Base-by-base conservation (phyloP, 495 filamentous ascomycete genomes). In the Collariella sp. region DNA sequence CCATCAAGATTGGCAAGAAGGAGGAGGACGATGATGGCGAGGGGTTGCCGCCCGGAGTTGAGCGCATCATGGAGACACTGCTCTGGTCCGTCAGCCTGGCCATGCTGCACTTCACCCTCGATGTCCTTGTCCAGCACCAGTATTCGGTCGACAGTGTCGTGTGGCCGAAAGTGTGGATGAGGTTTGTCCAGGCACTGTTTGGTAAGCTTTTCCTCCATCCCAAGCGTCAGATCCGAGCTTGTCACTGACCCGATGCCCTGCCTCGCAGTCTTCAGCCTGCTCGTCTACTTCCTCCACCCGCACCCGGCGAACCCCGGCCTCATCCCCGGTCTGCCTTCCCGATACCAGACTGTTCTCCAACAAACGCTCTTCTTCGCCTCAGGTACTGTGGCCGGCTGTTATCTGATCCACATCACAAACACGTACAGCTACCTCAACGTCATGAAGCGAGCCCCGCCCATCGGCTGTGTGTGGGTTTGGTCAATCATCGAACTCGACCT, bases 391-490 rank as follows among this genome's bases (percentile, higher is more conserved):
- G 73, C 80, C 0, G 93, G 93, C 6, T 84, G 78, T 66, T 89
- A 88, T 67, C 73, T 96, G 35, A 83, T 97, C 35, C 72, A 84
- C 52, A 82, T 89, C 18, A 88, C 86, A 5, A 98, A 96, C 63
- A 76, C 70, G 26, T 77, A 82, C 49, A 81, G 83, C 0, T 96
- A 96, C 61, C 83, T 89, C 63, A 87, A 83, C 11, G 83, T 95
- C 3, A 91, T 98, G 93, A 94, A 95, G 73, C 83, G 80, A 51
- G 87, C 89, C 0, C 93, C 93, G 19, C 82, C 89, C 19, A 66
- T 95, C n/a, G 94, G 89, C 1, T 89, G 87, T 15, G 66, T 96
- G 18, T 96, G 91, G 91, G 81, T 98, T 13, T 98, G 91, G 93
- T 84, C 84, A 16, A 83, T 96, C 33, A 73, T 96, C 44, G 93